These are phyloP conservation scores for Phytophthora cryptogea DNA, from an alignment of 352 stramenopile genomes.

Conservation along the genomic window DNA sequence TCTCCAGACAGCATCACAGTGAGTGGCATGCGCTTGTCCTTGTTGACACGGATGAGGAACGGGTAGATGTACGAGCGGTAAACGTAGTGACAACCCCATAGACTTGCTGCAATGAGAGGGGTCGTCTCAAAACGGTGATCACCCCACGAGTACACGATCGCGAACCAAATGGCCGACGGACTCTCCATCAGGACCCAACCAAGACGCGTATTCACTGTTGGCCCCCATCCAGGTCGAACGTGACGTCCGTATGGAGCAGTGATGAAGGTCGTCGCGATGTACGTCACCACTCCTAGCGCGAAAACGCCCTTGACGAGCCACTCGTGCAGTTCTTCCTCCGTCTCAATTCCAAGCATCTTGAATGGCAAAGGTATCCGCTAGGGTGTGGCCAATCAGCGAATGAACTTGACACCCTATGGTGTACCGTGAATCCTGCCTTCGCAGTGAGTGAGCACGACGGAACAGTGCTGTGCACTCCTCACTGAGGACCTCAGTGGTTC, in stretches of 20 bases:
- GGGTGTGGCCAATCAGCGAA: conserved; percentile 14
- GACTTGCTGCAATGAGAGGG: conserved; percentile 47
- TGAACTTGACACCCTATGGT: conserved; percentile 7
- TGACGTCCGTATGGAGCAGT: conserved; percentile 71
- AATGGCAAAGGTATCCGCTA: conserved; percentile 5
- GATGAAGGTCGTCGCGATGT: conserved; percentile 51
- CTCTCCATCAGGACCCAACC: conserved; percentile 80
- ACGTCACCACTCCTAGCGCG: conserved; percentile 56
- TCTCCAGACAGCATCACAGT: conserved; percentile 55
- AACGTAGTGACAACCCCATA: conserved; percentile 72
- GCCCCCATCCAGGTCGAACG: conserved; percentile 57
- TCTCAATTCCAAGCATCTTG: conserved; percentile 30
- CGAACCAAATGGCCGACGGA: conserved; percentile 66
- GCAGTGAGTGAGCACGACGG: too few relatives aligned
- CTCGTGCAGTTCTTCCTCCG: conserved; percentile 53
- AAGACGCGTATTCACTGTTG: conserved; percentile 54
- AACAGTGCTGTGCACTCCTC: too few relatives aligned
- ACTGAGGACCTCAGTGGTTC: too few relatives aligned
- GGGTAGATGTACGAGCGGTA: conserved; percentile 76
- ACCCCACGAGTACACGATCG: conserved; percentile 50
- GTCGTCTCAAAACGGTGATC: conserved; percentile 42
- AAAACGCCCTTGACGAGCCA: conserved; percentile 63
- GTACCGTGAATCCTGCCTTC: background rate
- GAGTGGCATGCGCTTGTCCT: conserved; percentile 64
- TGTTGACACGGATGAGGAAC: conserved; percentile 62